Base-by-base conservation (phyloP, 139 green algal species). In the Edaphochlamys debaryana region DNA sequence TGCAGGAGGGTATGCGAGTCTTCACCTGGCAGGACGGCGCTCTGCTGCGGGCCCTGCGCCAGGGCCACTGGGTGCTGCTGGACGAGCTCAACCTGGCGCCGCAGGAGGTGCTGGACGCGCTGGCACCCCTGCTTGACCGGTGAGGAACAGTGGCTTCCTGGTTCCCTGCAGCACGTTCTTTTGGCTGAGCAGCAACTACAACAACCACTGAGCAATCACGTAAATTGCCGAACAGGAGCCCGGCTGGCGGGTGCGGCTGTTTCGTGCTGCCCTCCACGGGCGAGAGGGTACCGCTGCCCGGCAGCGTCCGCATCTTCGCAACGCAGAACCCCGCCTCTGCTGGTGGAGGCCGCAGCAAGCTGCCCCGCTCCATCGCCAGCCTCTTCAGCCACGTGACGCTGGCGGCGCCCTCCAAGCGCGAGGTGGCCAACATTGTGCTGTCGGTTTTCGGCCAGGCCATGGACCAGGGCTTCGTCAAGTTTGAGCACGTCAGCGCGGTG, bases 1-100 rank as follows among this genome's bases (percentile, higher is more conserved):
- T n/a, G n/a, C n/a, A n/a, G 67, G n/a, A n/a, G 13, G 84, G 84
- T 23, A 67, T 67, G 23, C 42, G 80, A 17, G 68, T 79, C 13
- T 98, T 98, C 87, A 89, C 89, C 0, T 99, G 98, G 87, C 84
- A 76, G 41, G 69, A 76, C n/a, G n/a, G n/a, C n/a, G n/a, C n/a
- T n/a, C n/a, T n/a, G n/a, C n/a, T n/a, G n/a, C n/a, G n/a, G n/a
- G 84, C 87, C 78, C 80, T 98, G 27, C 79, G 87, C 0, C 69
- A 94, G 42, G 94, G 96, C 13, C 89, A 90, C 63, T 99, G 96
- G 96, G 82, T 99, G 64, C 94, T 99, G 23, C 89, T 99, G 78
- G 96, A 99, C 84, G 96, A 99, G 78, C 92, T 96, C 79, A 97
- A 97, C 89, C 89, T 97, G 68, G 93, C 92, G 23, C 92, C 93